Base-by-base conservation (phyloP, 2,329 filamentous ascomycete species). In the Pezicula carpinea region DNA sequence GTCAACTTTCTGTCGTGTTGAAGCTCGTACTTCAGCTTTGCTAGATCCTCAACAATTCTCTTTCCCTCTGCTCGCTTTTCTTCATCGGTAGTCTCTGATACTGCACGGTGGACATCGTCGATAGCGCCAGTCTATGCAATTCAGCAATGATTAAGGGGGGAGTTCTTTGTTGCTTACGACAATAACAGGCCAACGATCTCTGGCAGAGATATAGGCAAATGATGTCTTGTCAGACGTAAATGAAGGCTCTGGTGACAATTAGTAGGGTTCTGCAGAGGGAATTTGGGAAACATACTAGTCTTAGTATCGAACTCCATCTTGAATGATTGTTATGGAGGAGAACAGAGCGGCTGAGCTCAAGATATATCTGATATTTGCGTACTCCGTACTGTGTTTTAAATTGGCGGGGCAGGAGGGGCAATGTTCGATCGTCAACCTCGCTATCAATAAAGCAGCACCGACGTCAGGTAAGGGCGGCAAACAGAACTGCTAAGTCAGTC, bases 101-200 rank as follows among this genome's bases (percentile, higher is more conserved):
- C 77, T 6, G 87, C 76, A 44, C 87, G 87, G 70, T 95, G 90
- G n/a, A 95, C 77, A 66, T 97, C 92, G 65, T 99, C 92, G 61
- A 99, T 93, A 47, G 86, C 88, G 64, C 90, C 82, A 14, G 93
- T 97, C 89, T 95, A 52, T 19, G 36, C 15, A 14, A 29, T 47
- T 65, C 46, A 65, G 59, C 40, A 40, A 4, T 41, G 17, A 15
- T 21, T 31, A 41, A 34, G 11, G 35, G n/a, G 43, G 22, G 5
- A 8, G 23, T 14, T 19, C 6, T 2, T 18, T 15, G 11, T 22
- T 14, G 1, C 47, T 65, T 60, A 95, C 89, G 59, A 99, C 71
- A 63, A 99, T 99, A 47, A 96, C 76, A 14, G 93, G 93, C 93
- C 92, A 99, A 66, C 93, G 79, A 56, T 90, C 85, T 61, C 85